Conservation (phyloP, 352 stramenopile genomes). For the Globisporangium middletonii region DNA sequence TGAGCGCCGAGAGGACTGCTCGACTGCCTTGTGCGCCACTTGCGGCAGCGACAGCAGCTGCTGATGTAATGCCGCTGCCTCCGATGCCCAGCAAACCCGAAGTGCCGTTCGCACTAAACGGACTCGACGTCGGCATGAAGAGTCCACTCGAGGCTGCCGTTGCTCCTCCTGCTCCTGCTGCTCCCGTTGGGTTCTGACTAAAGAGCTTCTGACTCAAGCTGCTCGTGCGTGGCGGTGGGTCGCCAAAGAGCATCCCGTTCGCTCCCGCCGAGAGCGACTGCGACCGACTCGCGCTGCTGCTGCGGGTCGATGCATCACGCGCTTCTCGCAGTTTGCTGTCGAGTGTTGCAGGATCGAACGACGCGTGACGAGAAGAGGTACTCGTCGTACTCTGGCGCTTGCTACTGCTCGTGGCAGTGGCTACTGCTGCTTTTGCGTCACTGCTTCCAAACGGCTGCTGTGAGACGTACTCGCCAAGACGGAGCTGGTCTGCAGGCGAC, state of each 20-base stretch:
- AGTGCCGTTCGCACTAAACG: slow-evolving; percentile 1
- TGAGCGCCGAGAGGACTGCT: slow-evolving; percentile 63
- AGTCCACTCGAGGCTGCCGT: background rate
- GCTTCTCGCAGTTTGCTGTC: slow-evolving; percentile 11
- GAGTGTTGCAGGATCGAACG: slow-evolving; percentile 16
- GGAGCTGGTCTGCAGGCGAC: slow-evolving; percentile 16
- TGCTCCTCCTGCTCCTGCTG: background rate
- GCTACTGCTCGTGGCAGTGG: slow-evolving; percentile 4
- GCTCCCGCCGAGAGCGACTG: slow-evolving; percentile 13
- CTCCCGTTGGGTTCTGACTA: background rate
- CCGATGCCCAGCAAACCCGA: slow-evolving; percentile 6
- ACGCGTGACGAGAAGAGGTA: slow-evolving; percentile 10
- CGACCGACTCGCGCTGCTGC: slow-evolving; percentile 6
- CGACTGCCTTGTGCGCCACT: slow-evolving; percentile 42
- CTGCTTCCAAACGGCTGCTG: slow-evolving; percentile 9
- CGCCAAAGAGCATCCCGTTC: background rate
- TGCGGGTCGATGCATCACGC: background rate
- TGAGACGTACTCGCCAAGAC: slow-evolving; percentile 16
- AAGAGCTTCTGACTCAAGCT: slow-evolving; percentile 33
- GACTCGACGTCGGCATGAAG: background rate
- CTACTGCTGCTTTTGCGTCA: background rate
- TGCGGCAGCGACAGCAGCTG: background rate
- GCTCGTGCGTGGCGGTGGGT: background rate
- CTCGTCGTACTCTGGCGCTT: background rate
- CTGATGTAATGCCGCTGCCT: background rate